A percentile compares a stretch with the other conserved stretches of the same genome.
Evolutionary conservation across 768 basidiomycete species (phyloP).

Genomic region (Boletus rubroflammeus): DNA sequence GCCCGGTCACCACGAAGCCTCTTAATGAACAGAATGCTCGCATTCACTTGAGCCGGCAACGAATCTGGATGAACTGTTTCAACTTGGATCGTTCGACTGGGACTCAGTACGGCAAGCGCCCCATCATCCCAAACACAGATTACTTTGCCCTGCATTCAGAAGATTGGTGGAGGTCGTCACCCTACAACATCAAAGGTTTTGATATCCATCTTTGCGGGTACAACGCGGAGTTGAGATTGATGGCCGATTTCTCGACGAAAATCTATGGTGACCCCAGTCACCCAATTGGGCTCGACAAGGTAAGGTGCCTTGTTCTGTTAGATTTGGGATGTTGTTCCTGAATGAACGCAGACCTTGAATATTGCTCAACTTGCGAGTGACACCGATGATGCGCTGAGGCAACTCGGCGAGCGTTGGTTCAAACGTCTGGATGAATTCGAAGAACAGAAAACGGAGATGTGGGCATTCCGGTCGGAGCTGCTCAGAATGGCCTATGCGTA

Average conservation of each 20-base stretch:
- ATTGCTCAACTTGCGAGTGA: conserved; percentile 61
- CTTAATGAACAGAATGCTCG: conserved; percentile 78
- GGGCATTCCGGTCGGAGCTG: conserved; percentile 58
- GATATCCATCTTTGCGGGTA: conserved; percentile 81
- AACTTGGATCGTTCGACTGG: conserved; percentile 88
- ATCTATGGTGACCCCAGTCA: conserved; percentile 73
- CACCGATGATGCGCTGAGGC: conserved; percentile 66
- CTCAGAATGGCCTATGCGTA: conserved; percentile 65
- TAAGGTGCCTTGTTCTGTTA: conserved; percentile 15
- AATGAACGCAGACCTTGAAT: conserved; percentile 48
- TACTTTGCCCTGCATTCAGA: conserved; percentile 71
- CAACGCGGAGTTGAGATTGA: conserved; percentile 66
- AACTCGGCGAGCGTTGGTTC: conserved; percentile 55
- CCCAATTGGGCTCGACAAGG: conserved; percentile 76
- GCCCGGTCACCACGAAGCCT: conserved; percentile 68
- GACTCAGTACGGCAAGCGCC: conserved; percentile 83
- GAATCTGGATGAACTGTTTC: conserved; percentile 88
- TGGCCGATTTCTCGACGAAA: conserved; percentile 54
- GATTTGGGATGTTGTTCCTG: background rate
- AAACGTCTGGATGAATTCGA: conserved; percentile 47
- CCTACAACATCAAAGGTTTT: conserved; percentile 65
- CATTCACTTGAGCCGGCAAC: conserved; percentile 85
- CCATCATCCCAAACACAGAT: conserved; percentile 73
- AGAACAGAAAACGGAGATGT: conserved; percentile 47
- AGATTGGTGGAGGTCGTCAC: conserved; percentile 67